These are phyloP conservation scores for Trichoderma aggressivum DNA, from an alignment of 2,329 filamentous ascomycete genomes.

Conservation along the genomic window DNA sequence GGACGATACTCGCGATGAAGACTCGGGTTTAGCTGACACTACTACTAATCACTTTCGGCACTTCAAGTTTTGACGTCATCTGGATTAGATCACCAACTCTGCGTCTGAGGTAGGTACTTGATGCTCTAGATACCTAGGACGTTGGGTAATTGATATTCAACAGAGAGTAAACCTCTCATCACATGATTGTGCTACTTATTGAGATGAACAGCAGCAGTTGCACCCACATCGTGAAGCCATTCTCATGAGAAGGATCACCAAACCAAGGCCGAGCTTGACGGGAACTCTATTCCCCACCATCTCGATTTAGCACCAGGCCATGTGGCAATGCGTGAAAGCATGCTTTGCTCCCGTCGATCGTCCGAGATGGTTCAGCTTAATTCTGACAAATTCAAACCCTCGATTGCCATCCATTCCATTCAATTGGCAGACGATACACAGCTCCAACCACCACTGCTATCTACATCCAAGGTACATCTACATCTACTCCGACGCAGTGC, in stretches of 20 bases:
- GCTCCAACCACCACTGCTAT: neutral
- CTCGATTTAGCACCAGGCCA: neutral
- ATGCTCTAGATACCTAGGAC: neutral
- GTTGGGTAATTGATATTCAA: neutral
- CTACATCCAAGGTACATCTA: too few species aligned
- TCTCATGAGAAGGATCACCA: neutral
- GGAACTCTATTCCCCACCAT: slow-evolving; percentile 1
- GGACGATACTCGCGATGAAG: neutral
- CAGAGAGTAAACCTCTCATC: neutral
- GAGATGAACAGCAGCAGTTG: neutral
- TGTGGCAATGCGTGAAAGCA: neutral
- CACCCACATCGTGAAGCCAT: neutral
- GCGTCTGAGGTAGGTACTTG: neutral
- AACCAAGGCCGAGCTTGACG: neutral
- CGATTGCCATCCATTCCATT: neutral
- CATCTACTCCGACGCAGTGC: neutral
- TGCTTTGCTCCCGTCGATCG: neutral
- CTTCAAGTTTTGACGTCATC: neutral
- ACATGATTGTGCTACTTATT: neutral
- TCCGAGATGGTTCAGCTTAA: neutral
- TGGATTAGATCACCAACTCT: neutral
- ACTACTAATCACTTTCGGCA: neutral
- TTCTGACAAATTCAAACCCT: neutral
- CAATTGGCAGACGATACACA: neutral
- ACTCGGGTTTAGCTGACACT: neutral